Conservation (phyloP, 2,329 filamentous ascomycete genomes). For the Claviceps arundinis region DNA sequence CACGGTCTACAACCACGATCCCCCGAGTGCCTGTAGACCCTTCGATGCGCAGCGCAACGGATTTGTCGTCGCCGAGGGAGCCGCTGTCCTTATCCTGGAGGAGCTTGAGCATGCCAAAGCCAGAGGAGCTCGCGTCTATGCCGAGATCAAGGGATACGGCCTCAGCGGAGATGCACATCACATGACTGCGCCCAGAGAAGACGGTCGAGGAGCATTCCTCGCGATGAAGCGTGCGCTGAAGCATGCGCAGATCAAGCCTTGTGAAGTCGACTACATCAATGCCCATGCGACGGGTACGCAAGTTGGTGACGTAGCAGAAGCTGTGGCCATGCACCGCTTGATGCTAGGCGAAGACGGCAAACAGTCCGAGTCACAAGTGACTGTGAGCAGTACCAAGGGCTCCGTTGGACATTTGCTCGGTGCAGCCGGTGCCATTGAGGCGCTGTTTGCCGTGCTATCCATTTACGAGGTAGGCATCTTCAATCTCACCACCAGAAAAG, state of each 20-base stretch:
- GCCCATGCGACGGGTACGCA: constrained; percentile 85
- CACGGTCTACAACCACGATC: constrained; percentile 64
- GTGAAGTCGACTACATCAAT: constrained; percentile 78
- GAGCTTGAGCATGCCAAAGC: constrained; percentile 76
- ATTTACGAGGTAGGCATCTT: constrained; percentile 54
- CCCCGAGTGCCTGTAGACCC: constrained; percentile 61
- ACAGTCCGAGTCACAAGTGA: constrained; percentile 47
- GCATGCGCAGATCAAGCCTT: constrained; percentile 55
- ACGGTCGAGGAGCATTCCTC: constrained; percentile 67
- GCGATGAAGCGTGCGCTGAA: constrained; percentile 78
- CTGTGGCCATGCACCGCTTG: constrained; percentile 63
- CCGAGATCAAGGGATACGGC: constrained; percentile 80
- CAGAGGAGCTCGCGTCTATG: constrained; percentile 71
- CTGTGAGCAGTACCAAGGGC: constrained; percentile 88
- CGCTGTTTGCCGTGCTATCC: constrained; percentile 70
- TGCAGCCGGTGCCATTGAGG: constrained; percentile 81
- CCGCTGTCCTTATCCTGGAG: constrained; percentile 78
- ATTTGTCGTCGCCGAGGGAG: constrained; percentile 88
- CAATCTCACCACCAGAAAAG: neutral
- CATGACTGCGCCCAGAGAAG: constrained; percentile 77
- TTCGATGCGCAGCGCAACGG: constrained; percentile 72
- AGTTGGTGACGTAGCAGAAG: constrained; percentile 81
- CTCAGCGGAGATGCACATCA: constrained; percentile 84
- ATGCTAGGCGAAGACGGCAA: constrained; percentile 63
- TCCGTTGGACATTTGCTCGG: constrained; percentile 85